Conservation (phyloP, 1,284 basidiomycete species). For the Fomitopsis schrenkii region DNA sequence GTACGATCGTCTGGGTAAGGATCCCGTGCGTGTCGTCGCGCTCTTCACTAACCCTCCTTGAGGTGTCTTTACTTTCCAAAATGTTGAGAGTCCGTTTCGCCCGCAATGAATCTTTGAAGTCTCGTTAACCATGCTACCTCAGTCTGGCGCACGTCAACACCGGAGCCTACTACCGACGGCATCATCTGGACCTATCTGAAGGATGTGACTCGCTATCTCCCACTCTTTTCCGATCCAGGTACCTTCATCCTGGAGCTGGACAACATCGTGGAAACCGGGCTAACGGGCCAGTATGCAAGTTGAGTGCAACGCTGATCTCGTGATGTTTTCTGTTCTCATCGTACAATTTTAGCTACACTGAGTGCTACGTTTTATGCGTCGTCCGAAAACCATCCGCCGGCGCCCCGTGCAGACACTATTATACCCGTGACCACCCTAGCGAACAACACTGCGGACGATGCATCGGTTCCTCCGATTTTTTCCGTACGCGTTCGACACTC, state of each 20-base stretch:
- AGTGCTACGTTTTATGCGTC: conserved; percentile 69
- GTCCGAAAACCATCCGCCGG: conserved; percentile 48
- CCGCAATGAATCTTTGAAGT: background rate
- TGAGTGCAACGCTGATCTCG: conserved; percentile 24
- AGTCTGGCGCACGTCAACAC: conserved; percentile 79
- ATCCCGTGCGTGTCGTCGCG: background rate
- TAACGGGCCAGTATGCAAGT: conserved; percentile 68
- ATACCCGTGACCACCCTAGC: conserved; percentile 64
- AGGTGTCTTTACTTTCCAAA: conserved; percentile 66
- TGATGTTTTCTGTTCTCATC: background rate
- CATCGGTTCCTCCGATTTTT: conserved; percentile 69
- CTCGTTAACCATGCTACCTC: background rate
- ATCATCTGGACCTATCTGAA: conserved; percentile 80
- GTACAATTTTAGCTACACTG: conserved; percentile 46
- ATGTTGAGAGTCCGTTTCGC: conserved; percentile 59
- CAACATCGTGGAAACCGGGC: conserved; percentile 53
- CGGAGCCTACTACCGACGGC: conserved; percentile 66
- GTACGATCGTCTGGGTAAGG: conserved; percentile 58
- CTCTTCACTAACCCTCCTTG: background rate
- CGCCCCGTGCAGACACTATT: conserved; percentile 57
- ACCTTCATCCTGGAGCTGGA: conserved; percentile 70
- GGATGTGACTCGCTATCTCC: conserved; percentile 70
- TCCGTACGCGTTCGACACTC: conserved; percentile 41
- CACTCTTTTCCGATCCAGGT: conserved; percentile 62
- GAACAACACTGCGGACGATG: conserved; percentile 61